Conservation (phyloP, 176 grass and related monocot species). For the Cenchrus americanus region DNA sequence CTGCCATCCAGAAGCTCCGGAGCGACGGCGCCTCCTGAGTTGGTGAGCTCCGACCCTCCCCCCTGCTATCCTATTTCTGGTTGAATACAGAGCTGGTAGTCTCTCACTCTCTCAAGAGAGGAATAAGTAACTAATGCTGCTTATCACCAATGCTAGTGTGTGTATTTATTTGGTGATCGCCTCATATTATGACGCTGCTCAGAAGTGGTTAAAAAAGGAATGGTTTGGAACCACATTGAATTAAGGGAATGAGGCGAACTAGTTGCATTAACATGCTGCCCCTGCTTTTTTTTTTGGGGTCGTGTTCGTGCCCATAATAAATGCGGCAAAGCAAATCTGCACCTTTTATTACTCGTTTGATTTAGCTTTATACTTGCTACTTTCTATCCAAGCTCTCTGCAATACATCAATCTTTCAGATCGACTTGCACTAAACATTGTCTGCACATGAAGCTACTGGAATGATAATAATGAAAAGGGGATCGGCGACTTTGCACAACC, state of each 20-base stretch:
- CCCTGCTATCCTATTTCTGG: slow-evolving; percentile 19
- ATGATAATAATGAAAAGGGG: not conserved
- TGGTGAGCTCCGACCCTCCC: slow-evolving; percentile 46
- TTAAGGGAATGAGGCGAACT: slow-evolving; percentile 31
- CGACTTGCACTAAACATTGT: not conserved
- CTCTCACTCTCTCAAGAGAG: not conserved
- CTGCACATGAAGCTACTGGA: not conserved
- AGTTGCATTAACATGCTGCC: slow-evolving; percentile 11
- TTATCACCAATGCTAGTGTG: slow-evolving; percentile 27
- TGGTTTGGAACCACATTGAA: slow-evolving; percentile 33
- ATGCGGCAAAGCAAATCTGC: not conserved
- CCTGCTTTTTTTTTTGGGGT: not conserved
- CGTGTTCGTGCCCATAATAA: slow-evolving; percentile 8
- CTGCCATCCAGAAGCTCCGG: slow-evolving; percentile 70
- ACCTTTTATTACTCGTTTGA: not conserved
- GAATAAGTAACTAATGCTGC: slow-evolving; percentile 1
- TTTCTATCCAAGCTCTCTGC: not conserved
- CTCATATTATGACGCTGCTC: slow-evolving; percentile 13
- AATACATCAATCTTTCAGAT: not conserved
- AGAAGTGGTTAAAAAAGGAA: slow-evolving; percentile 19
- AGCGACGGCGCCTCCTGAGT: slow-evolving; percentile 50
- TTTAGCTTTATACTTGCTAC: not conserved
- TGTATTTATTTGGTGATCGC: slow-evolving; percentile 39
- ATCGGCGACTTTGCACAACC: not conserved
- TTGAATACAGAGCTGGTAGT: slow-evolving; percentile 29